Evolutionary conservation across 352 stramenopile species (phyloP).

Genomic region (Blastocystis sp.): DNA sequence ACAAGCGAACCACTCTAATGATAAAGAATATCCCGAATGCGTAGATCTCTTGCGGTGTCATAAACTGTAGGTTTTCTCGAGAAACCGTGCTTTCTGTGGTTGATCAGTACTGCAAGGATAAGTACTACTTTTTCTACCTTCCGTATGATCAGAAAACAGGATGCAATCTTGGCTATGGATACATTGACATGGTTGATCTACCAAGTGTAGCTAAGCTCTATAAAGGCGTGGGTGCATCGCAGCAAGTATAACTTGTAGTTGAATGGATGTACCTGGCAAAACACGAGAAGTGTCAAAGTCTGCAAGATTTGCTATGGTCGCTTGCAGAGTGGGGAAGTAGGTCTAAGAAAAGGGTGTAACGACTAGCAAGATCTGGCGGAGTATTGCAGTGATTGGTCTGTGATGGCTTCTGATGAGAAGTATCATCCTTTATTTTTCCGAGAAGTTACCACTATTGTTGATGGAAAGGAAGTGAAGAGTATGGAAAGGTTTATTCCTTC

Average conservation of each 20-base stretch:
- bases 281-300: slow-evolving; percentile 99
- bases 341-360: background rate
- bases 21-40: slow-evolving; percentile 99
- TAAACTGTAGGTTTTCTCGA: slow-evolving; percentile 71
- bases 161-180: slow-evolving; percentile 99
- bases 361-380: slow-evolving; percentile 35
- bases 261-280: slow-evolving; percentile 77
- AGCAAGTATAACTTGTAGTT: background rate
- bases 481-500: slow-evolving; percentile 35
- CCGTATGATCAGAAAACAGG: slow-evolving; percentile 99
- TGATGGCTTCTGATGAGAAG: slow-evolving; percentile 59
- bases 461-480: slow-evolving; percentile 29
- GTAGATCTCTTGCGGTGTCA: slow-evolving; percentile 74
- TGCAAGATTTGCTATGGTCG: slow-evolving; percentile 95
- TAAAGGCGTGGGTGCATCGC: background rate
- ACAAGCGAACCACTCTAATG: slow-evolving; percentile 96
- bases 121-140: slow-evolving; percentile 98
- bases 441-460: background rate
- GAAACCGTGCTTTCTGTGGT: slow-evolving; percentile 96
- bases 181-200: slow-evolving; percentile 95
- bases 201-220: slow-evolving; percentile 14
- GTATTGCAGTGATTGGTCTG: slow-evolving; percentile 61
- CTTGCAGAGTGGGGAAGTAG: slow-evolving; percentile 71
- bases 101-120: slow-evolving; percentile 80
- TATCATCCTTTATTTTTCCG: slow-evolving; percentile 56